These are phyloP conservation scores for Boletus sensibilis DNA, from an alignment of 768 basidiomycete species.

Conservation along the genomic window DNA sequence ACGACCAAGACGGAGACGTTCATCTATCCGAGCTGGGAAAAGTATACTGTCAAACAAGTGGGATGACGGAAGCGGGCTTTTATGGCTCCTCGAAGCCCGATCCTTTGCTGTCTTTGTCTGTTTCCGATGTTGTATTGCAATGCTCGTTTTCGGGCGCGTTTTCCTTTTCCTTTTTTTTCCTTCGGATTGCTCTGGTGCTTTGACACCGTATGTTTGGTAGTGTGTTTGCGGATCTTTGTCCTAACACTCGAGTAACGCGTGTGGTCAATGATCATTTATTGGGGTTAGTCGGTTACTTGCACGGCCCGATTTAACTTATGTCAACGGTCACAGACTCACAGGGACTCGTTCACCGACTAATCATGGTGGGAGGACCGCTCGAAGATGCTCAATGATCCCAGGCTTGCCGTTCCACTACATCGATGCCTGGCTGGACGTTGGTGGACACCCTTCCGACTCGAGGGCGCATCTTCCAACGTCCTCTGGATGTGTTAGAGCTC, in stretches of 20 bases:
- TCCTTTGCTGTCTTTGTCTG: not conserved
- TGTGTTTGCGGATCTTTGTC: not conserved
- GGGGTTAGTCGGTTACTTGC: not conserved
- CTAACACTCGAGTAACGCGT: not conserved
- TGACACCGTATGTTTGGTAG: constrained; percentile 1
- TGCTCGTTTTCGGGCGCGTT: not conserved
- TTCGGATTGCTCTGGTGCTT: not conserved
- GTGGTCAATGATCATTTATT: not conserved
- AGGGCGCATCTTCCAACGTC: constrained; percentile 33
- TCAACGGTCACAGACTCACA: not conserved
- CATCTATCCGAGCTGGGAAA: constrained; percentile 63
- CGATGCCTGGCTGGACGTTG: constrained; percentile 19
- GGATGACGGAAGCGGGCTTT: constrained; percentile 1
- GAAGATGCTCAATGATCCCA: no score
- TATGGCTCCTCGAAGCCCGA: not conserved
- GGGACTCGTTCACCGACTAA: not conserved
- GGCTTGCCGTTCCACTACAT: not conserved
- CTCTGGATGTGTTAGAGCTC: constrained; percentile 40
- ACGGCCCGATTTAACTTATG: not conserved
- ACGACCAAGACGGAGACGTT: constrained; percentile 45
- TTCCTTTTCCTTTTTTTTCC: not conserved
- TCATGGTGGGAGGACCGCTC: not conserved
- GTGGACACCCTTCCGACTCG: not conserved
- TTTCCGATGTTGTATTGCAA: not conserved
- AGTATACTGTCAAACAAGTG: constrained; percentile 51